A percentile compares a stretch with the other conserved stretches of the same genome.
Conservation (phyloP, 2,329 filamentous ascomycete genomes). For the Neodidymelliopsis sp. region DNA sequence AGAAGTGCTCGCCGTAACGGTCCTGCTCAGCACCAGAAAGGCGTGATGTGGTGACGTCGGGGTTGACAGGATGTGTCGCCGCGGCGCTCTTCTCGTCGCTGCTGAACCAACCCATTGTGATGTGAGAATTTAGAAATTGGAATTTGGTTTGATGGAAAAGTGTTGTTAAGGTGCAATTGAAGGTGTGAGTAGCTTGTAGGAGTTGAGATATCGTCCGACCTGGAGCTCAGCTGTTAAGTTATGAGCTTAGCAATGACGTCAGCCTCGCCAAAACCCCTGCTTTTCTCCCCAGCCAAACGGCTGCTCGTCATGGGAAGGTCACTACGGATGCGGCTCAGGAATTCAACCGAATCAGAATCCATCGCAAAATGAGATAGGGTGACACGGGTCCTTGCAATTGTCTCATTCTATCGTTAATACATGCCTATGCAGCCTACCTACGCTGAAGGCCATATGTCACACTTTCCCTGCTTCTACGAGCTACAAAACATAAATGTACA, state of each 20-base stretch:
- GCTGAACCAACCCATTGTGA: conserved; percentile 39
- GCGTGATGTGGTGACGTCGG: conserved; percentile 32
- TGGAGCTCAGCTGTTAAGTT: conserved; percentile 11
- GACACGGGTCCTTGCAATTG: no score
- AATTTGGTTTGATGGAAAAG: neutral
- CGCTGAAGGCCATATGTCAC: no score
- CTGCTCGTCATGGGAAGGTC: conserved; percentile 14
- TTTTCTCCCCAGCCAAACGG: no score
- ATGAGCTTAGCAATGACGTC: conserved; percentile 12
- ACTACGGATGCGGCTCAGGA: conserved; percentile 3
- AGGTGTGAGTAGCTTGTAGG: neutral
- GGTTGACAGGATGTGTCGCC: conserved; percentile 30
- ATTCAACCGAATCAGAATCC: neutral
- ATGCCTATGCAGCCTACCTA: neutral
- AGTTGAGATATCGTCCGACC: conserved; percentile 1
- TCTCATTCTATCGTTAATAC: neutral
- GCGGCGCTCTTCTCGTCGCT: conserved; percentile 30
- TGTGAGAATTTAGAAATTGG: conserved; percentile 4
- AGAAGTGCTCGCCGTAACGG: conserved; percentile 41
- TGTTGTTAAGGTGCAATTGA: neutral
- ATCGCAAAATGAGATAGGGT: neutral
- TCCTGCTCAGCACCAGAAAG: conserved; percentile 46
- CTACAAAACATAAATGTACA: neutral
- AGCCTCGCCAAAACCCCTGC: conserved; percentile 17
- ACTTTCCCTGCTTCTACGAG: no score